These are phyloP conservation scores for Amylostereum areolatum DNA, from an alignment of 1,284 basidiomycete genomes.

Conservation along the genomic window DNA sequence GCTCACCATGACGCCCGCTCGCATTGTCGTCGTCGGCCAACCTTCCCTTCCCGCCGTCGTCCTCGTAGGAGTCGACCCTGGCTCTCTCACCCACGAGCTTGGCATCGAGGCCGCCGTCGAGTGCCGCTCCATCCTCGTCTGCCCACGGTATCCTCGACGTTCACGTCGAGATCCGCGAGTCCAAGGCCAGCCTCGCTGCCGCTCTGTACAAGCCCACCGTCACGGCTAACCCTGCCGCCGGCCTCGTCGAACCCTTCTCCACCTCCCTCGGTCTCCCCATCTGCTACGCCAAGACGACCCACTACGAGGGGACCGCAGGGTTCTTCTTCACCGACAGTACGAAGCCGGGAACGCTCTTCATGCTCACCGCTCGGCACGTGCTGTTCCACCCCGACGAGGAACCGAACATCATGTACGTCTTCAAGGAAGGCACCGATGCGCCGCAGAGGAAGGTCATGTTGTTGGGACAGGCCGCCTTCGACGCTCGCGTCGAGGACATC, in stretches of 20 bases:
- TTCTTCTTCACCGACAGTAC: slow-evolving; percentile 7
- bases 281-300: not conserved
- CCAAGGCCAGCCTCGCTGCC: slow-evolving; percentile 7
- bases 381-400: slow-evolving; percentile 13
- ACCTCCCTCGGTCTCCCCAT: slow-evolving; percentile 9
- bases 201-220: slow-evolving; percentile 8
- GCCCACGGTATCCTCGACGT: slow-evolving; percentile 10
- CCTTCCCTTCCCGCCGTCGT: slow-evolving; percentile 6
- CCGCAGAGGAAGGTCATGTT: slow-evolving; percentile 18
- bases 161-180: slow-evolving; percentile 15
- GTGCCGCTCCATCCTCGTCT: slow-evolving; percentile 9
- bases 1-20: slow-evolving; percentile 21
- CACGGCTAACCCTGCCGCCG: slow-evolving; percentile 2
- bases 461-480: slow-evolving; percentile 16
- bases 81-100: slow-evolving; percentile 6
- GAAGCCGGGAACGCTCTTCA: slow-evolving; percentile 13
- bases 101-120: slow-evolving; percentile 6
- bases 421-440: slow-evolving; percentile 9
- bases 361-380: slow-evolving; percentile 21
- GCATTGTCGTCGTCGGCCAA: slow-evolving; percentile 13
- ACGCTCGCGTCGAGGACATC: slow-evolving; percentile 12
- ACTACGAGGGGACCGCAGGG: slow-evolving; percentile 7
- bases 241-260: slow-evolving; percentile 2
- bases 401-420: slow-evolving; percentile 15
- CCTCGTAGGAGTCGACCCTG: slow-evolving; percentile 11